Base-by-base conservation (phyloP, 352 stramenopile species). In the Hyaloperonospora brassicae region DNA sequence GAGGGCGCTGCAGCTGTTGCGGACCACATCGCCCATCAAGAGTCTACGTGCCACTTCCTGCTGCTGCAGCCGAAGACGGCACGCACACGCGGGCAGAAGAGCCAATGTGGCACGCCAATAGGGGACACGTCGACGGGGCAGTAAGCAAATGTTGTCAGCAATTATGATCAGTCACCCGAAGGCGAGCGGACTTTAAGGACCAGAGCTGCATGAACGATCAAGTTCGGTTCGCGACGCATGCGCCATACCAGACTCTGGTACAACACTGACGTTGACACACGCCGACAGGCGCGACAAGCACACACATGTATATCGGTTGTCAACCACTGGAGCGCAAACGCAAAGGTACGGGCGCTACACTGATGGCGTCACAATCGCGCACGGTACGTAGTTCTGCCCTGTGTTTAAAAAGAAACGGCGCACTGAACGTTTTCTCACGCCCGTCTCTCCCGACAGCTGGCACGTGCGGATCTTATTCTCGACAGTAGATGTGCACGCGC, bases 361-460 rank as follows among this genome's bases (percentile, higher is more conserved):
- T 12, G 21, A 47, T 35, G 23, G 17, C 30, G 21, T 9, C 13
- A 14, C 5, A 51, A 21, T 38, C 13, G 6, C 27, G 9, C 13
- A 13, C 2, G 23, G 45, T 23, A 41, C 17, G 17, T 17, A 17
- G 17, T 17, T 17, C 17, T 17, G 9, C 36, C 21, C n/a, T 50
- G n/a, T 13, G 27, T 51, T 41, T 30, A 7, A 23, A 21, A 30
- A 31, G 31, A 31, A 10, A 21, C 30, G n/a, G 24, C 46, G 46
- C 46, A 71, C 62, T 71, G 62, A 66, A 67, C 59, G 49, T 62
- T 71, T 71, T 68, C 53, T 61, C 59, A 42, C 46, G 34, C 46
- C 45, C 27, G 46, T 51, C 46, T 17, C 52, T 46, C 45, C 44
- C 35, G 23, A 63, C 50, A 31, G 25, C 51, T 67, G 66, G 47